Evolutionary conservation across 176 grass and related monocot species (phyloP), one percentile per base, ranked within the genome.

Genomic region (Chloris gayana): DNA sequence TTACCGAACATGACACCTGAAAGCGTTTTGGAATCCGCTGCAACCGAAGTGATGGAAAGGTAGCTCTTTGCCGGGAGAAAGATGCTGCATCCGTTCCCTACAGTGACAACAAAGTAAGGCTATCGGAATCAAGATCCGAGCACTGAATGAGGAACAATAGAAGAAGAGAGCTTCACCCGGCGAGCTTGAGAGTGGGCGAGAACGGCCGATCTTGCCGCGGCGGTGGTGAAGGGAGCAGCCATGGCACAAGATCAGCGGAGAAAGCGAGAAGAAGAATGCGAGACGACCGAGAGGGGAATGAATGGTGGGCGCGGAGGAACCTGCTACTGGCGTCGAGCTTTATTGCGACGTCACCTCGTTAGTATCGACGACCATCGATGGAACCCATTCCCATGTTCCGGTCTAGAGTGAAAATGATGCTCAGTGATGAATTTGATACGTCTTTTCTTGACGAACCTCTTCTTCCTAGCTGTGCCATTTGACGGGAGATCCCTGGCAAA

Each of bases 1-100:
- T 44, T 89, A 89, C 88, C 88, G 78, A 82, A 24, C 83, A 89
- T n/a, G 83, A 32, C 67, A 82, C 60, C 59, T 67, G 78, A 72
- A 56, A 88, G 57, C 54, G 58, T 45, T 69, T 84, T 9, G 81
- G 62, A 60, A 51, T 46, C 24, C 24, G 27, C 50, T 27, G 76
- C 42, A 69, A 1, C 41, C 63, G 49, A 72, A 82, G 39, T 7
- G 83, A 78, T 38, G 67, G 58, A 77, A 85, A 85, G 73, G 67
- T 82, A 29, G 82, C 53, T 75, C 21, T 69, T 72, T 82, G 88
- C 67, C 60, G 8, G 10, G 39, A 35, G 60, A 89, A 68, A 66
- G 66, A 82, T 45, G 77, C 73, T 14, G 78, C 72, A 46, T 47
- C 72, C 64, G 69, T 76, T 58, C 53, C 77, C 85, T 86, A 35